Conservation (phyloP, 176 grass and related monocot genomes). For the Musa troglodytarum region DNA sequence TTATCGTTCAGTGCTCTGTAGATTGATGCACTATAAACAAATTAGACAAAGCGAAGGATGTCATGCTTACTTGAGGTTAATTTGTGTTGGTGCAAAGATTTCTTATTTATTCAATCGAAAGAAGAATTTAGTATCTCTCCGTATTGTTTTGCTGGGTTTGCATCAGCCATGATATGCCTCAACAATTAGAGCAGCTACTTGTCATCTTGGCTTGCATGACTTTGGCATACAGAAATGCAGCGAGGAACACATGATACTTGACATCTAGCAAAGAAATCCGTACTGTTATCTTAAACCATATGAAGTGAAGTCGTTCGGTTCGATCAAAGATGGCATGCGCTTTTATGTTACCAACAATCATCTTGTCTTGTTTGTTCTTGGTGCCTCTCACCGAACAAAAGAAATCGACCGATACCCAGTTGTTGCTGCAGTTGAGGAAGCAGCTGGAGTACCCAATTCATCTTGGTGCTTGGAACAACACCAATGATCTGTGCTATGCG, state of each 20-base stretch:
- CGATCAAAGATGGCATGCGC: conserved; percentile 40
- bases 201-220: no score
- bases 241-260: no score
- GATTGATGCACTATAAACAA: background rate
- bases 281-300: background rate
- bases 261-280: background rate
- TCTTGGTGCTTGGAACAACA: conserved; percentile 54
- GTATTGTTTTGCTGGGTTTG: no score
- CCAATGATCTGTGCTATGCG: conserved; percentile 45
- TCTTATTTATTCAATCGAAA: background rate
- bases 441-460: conserved; percentile 74
- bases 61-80: background rate
- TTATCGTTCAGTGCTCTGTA: background rate
- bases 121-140: background rate
- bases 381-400: conserved; percentile 32
- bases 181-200: no score
- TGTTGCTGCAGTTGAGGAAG: conserved; percentile 73
- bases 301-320: background rate
- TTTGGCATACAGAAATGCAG: no score
- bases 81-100: background rate
- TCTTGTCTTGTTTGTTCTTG: conserved; percentile 49
- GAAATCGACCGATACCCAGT: conserved; percentile 51
- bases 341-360: conserved; percentile 23
- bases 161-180: no score
- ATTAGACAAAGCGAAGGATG: background rate